These are phyloP conservation scores for Dryas integrifolia DNA, from an alignment of 331 rosid genomes.

Conservation along the genomic window DNA sequence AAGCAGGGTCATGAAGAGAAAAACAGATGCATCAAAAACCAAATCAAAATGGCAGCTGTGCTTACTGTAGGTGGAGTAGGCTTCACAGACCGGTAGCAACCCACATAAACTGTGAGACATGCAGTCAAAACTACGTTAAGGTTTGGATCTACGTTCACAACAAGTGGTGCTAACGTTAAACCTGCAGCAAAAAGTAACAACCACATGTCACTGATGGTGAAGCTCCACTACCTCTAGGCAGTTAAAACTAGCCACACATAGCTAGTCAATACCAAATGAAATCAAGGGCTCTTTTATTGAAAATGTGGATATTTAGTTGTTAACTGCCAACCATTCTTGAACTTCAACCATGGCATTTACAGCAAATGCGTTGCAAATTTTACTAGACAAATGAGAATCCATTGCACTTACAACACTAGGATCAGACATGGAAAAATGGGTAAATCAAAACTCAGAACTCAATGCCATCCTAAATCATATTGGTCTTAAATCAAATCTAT, in stretches of 20 bases:
- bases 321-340: not conserved
- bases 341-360: not conserved
- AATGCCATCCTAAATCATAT: not conserved
- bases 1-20: constrained; percentile 1
- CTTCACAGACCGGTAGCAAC: constrained; percentile 94
- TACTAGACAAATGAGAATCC: not conserved
- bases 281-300: not conserved
- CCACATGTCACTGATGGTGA: not conserved
- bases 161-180: constrained; percentile 88
- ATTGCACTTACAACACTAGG: not conserved
- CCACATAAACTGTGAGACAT: constrained; percentile 82
- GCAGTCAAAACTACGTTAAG: constrained; percentile 87
- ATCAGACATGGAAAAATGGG: not conserved
- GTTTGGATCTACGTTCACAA: constrained; percentile 85
- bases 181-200: constrained; percentile 49
- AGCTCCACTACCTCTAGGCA: not conserved
- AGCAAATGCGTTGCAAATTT: not conserved
- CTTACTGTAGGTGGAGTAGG: constrained; percentile 95
- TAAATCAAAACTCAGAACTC: not conserved
- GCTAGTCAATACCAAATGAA: not conserved
- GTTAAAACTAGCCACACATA: not conserved
- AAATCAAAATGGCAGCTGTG: constrained; percentile 13
- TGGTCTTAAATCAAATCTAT: not conserved
- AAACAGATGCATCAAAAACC: not conserved
- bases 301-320: not conserved